Evolutionary conservation across 164 flowering plant species (phyloP).

Genomic region (Taxillus chinensis): DNA sequence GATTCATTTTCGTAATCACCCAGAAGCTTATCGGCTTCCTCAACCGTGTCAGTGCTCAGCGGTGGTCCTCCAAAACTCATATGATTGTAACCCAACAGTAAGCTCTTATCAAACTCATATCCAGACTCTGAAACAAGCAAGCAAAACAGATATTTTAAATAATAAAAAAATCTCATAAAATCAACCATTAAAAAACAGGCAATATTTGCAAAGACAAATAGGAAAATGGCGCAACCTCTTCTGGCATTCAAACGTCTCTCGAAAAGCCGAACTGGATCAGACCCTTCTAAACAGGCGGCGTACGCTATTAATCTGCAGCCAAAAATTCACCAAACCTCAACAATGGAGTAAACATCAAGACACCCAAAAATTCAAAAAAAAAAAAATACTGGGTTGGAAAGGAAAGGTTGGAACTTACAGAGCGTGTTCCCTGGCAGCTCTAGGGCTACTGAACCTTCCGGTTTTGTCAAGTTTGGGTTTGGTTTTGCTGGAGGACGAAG

Average conservation of each 20-base stretch:
- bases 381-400: too few species aligned
- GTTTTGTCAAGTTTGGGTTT: conserved; percentile 65
- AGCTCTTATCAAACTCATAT: conserved; percentile 49
- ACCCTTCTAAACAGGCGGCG: conserved; percentile 86
- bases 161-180: not conserved
- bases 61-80: conserved; percentile 88
- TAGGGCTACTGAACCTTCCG: conserved; percentile 88
- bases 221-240: conserved; percentile 35
- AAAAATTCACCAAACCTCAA: not conserved
- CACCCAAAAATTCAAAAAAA: too few species aligned
- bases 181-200: too few species aligned
- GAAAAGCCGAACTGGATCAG: conserved; percentile 78
- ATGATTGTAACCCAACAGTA: conserved; percentile 57
- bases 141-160: too few species aligned
- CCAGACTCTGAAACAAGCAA: conserved; percentile 41
- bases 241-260: conserved; percentile 68
- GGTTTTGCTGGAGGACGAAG: conserved; percentile 16
- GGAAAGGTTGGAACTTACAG: conserved; percentile 27
- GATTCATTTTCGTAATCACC: conserved; percentile 42
- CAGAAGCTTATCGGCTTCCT: conserved; percentile 59
- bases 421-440: conserved; percentile 92
- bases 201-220: not conserved
- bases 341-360: too few species aligned
- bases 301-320: conserved; percentile 49
- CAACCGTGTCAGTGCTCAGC: conserved; percentile 41